These are phyloP conservation scores for Podospora sp. DNA, from an alignment of 495 filamentous ascomycete species.

Conservation along the genomic window DNA sequence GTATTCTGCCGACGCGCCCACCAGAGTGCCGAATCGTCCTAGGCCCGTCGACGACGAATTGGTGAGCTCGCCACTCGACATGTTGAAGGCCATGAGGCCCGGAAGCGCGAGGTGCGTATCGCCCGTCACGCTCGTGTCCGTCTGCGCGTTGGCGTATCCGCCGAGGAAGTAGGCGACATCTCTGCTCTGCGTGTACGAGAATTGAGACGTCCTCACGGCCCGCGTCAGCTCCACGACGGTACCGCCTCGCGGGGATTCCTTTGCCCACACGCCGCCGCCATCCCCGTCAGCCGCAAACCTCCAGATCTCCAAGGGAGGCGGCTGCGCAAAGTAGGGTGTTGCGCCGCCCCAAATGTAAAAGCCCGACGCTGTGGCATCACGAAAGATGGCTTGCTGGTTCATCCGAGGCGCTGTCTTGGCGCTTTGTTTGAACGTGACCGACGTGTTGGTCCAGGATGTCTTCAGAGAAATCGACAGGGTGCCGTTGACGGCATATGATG, in stretches of 20 bases:
- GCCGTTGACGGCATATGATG: constrained; percentile 19
- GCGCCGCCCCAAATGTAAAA: constrained; percentile 41
- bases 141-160: constrained; percentile 30
- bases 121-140: constrained; percentile 31
- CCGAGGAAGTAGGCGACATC: constrained; percentile 35
- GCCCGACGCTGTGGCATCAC: constrained; percentile 26
- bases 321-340: constrained; percentile 20
- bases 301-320: constrained; percentile 34
- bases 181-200: constrained; percentile 1
- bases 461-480: constrained; percentile 38
- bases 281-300: constrained; percentile 33
- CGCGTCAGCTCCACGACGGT: constrained; percentile 29
- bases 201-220: background rate
- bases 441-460: constrained; percentile 38
- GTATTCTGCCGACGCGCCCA: constrained; percentile 37
- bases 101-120: constrained; percentile 25
- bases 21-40: constrained; percentile 32
- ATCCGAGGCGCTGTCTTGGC: constrained; percentile 34
- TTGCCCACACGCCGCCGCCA: constrained; percentile 38
- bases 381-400: constrained; percentile 36
- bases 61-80: constrained; percentile 35
- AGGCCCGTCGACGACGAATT: constrained; percentile 34
- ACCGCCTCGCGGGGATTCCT: constrained; percentile 31
- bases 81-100: constrained; percentile 40
- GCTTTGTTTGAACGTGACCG: constrained; percentile 29